phyloP scores from a whole-genome alignment of 2,329 filamentous ascomycete species.

The Penicillium sp. region DNA sequence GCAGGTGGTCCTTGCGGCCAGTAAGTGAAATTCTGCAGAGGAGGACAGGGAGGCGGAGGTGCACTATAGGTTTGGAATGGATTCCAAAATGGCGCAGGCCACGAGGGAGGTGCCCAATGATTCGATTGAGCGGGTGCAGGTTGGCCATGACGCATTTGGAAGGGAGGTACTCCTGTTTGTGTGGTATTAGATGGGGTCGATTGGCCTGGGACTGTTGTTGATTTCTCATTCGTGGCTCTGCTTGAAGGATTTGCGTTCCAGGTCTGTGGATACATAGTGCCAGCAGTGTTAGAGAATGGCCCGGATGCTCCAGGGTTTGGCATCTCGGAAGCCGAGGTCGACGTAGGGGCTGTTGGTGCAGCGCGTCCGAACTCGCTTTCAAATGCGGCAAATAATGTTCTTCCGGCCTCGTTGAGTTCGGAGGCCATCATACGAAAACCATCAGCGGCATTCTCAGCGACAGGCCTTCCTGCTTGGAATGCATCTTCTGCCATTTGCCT shows the following conservation, averaged over 20 bases:
- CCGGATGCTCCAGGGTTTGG: not conserved
- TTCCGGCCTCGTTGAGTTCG: slow-evolving; percentile 42
- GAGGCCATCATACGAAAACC: slow-evolving; percentile 41
- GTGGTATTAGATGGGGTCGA: not conserved
- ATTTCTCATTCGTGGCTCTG: slow-evolving; percentile 1
- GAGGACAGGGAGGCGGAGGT: slow-evolving; percentile 2
- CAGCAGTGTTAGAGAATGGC: not conserved
- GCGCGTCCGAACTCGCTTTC: slow-evolving; percentile 34
- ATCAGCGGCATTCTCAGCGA: slow-evolving; percentile 38
- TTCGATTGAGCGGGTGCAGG: not conserved
- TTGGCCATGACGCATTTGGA: not conserved
- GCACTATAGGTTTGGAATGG: not conserved
- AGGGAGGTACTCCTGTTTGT: not conserved
- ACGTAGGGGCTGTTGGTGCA: slow-evolving; percentile 5
- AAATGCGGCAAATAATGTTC: slow-evolving; percentile 39
- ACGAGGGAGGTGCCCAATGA: not conserved
- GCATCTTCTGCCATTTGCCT: slow-evolving; percentile 37
- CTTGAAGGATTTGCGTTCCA: not conserved
- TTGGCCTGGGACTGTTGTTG: not conserved
- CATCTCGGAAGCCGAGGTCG: slow-evolving; percentile 1
- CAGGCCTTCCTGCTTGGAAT: slow-evolving; percentile 36
- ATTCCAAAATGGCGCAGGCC: not conserved
- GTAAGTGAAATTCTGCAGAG: not conserved
- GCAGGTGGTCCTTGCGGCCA: not conserved
- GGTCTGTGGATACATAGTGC: not conserved